These are phyloP conservation scores for Beauveria asiatica DNA, from an alignment of 2,329 filamentous ascomycete genomes.

Conservation along the genomic window DNA sequence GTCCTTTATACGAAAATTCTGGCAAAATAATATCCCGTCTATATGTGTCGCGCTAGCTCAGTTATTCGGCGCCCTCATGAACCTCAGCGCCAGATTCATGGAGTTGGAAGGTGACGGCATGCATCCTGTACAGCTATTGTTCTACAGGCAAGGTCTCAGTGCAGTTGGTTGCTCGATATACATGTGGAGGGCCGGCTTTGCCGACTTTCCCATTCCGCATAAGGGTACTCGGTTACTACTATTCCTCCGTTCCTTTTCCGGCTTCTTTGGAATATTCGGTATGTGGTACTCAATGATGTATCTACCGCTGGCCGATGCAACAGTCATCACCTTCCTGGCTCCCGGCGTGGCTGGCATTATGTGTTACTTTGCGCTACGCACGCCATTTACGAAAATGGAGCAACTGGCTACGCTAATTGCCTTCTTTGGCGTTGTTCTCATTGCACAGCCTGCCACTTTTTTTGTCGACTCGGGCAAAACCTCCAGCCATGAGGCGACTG, in stretches of 20 bases:
- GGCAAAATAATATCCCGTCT: conserved; percentile 62
- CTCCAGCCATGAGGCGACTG: conserved; percentile 6
- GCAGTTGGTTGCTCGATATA: conserved; percentile 57
- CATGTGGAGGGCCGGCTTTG: conserved; percentile 62
- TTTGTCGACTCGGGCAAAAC: conserved; percentile 27
- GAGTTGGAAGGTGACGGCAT: conserved; percentile 64
- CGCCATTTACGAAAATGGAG: conserved; percentile 71
- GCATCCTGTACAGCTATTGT: conserved; percentile 78
- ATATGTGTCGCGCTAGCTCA: conserved; percentile 66
- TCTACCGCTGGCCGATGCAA: conserved; percentile 77
- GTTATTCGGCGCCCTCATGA: conserved; percentile 79
- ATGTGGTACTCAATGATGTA: conserved; percentile 64
- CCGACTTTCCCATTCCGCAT: conserved; percentile 62
- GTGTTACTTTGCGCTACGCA: conserved; percentile 64
- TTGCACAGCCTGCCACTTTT: conserved; percentile 61
- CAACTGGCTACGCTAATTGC: conserved; percentile 69
- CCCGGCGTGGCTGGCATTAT: conserved; percentile 73
- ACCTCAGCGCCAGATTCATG: conserved; percentile 67
- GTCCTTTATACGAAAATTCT: conserved; percentile 32
- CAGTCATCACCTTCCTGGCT: conserved; percentile 79
- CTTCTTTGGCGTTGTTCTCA: conserved; percentile 71
- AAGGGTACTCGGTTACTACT: conserved; percentile 60
- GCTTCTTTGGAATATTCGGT: conserved; percentile 72
- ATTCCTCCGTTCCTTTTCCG: conserved; percentile 57
- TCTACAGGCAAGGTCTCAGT: conserved; percentile 71